Conservation (phyloP, 176 grass and related monocot species). For the Triticum monococcum region DNA sequence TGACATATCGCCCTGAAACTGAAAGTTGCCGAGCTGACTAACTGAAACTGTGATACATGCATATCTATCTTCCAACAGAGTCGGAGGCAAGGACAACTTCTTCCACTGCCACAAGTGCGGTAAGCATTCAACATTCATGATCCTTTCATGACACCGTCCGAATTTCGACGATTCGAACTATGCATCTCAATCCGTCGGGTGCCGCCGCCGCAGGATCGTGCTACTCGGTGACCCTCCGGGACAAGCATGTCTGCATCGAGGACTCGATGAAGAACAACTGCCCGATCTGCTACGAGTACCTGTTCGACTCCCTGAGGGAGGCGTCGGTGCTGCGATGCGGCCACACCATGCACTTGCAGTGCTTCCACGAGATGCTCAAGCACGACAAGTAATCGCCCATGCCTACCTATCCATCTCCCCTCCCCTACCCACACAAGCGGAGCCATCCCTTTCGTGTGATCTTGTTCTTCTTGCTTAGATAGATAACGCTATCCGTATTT, state of each 20-base stretch:
- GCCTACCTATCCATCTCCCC: background rate
- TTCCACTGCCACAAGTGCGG: slow-evolving; percentile 93
- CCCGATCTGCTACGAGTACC: slow-evolving; percentile 92
- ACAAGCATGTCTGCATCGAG: slow-evolving; percentile 80
- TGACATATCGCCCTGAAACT: background rate
- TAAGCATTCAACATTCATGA: slow-evolving; percentile 24
- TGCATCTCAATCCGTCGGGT: too few relatives aligned
- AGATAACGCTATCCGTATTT: background rate
- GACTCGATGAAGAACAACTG: slow-evolving; percentile 90
- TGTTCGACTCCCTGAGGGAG: slow-evolving; percentile 83
- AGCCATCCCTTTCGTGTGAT: slow-evolving; percentile 32
- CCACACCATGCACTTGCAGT: slow-evolving; percentile 86
- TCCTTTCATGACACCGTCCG: background rate
- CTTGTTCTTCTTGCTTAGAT: background rate
- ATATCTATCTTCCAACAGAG: slow-evolving; percentile 34
- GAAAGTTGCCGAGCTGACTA: background rate
- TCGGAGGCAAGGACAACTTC: slow-evolving; percentile 79
- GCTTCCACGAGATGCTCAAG: slow-evolving; percentile 85
- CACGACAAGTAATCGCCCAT: slow-evolving; percentile 79
- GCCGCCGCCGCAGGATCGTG: slow-evolving; percentile 56
- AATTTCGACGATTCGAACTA: background rate
- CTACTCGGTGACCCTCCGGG: slow-evolving; percentile 58
- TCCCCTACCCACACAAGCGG: too few relatives aligned
- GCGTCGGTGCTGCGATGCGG: slow-evolving; percentile 78
- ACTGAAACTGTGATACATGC: background rate